A percentile compares a stretch with the other conserved stretches of the same genome.
These are phyloP conservation scores for Aspergillus panamensis DNA, from an alignment of 495 filamentous ascomycete genomes.

Conservation along the genomic window DNA sequence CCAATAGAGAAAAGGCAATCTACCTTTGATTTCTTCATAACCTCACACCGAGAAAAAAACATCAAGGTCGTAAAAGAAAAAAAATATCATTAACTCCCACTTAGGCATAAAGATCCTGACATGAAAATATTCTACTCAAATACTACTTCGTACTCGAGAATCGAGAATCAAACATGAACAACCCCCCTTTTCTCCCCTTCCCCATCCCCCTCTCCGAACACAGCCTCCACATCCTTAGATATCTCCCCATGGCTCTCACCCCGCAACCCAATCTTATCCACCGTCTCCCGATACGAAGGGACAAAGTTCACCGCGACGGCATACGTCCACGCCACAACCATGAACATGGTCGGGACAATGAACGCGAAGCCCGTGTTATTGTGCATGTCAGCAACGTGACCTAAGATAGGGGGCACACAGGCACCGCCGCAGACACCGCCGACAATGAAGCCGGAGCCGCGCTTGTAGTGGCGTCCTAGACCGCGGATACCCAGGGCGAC, in stretches of 20 bases:
- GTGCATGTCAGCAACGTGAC: conserved; percentile 46
- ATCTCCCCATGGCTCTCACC: conserved; percentile 4
- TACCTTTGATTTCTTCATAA: too few species aligned
- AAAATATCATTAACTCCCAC: too few species aligned
- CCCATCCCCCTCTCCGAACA: conserved; percentile 15
- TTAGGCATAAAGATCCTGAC: background rate
- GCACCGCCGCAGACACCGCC: conserved; percentile 56
- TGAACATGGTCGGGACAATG: conserved; percentile 54
- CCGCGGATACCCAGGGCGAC: conserved; percentile 59
- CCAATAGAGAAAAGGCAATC: too few species aligned
- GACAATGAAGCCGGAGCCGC: conserved; percentile 55
- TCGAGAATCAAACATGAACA: conserved; percentile 2
- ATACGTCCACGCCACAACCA: conserved; percentile 58
- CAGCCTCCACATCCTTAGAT: conserved; percentile 29
- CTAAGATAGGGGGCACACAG: conserved; percentile 48
- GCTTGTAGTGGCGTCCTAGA: conserved; percentile 57
- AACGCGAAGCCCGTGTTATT: conserved; percentile 49
- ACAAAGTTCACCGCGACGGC: conserved; percentile 61
- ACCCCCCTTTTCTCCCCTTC: conserved; percentile 13
- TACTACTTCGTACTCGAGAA: background rate
- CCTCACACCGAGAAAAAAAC: too few species aligned
- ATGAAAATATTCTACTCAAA: background rate
- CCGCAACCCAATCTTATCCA: conserved; percentile 55
- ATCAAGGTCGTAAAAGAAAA: too few species aligned
- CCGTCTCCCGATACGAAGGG: conserved; percentile 54